Base-by-base conservation (phyloP, 2,329 filamentous ascomycete genomes). In the Ceratocystis cacaofunesta region DNA sequence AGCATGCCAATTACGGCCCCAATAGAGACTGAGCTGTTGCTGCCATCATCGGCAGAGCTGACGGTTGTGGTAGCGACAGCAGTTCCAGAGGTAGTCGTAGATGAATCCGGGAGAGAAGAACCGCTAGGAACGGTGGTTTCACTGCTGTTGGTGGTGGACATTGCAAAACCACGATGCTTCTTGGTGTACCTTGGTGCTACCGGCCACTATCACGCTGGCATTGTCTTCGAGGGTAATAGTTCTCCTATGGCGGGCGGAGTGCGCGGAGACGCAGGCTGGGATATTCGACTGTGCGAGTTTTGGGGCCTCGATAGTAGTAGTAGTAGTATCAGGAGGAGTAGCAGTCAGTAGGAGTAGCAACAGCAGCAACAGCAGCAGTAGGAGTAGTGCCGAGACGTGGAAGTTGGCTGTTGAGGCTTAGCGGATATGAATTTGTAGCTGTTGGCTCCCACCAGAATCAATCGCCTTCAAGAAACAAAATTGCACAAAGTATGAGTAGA, bases 1-100 rank as follows among this genome's bases (percentile, higher is more conserved):
- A 64, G 48, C 7, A 66, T 48, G 43, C 65, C 65, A 28, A 43
- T 32, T 15, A 66, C 28, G 17, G 62, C 65, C 17, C 65, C 65
- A 17, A 61, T 61, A 30, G 65, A 64, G 2, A 64, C 44, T 25
- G 61, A 52, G 44, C 28, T 62, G 61, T 19, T 32, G 6, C 22
- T 36, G 15, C 32, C 30, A 25, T 62, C 22, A 17, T 30, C 28
- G 50, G n/a, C 36, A 6, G 43, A 50, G 19, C 19, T 22, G 7
- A 25, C 48, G 1, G 36, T 46, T 5, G 61, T 61, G 15, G 65
- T 46, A 12, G 52, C 30, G 8, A 46, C 62, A n/a, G 44, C 57
- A 19, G 50, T 41, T 19, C 32, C 58, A 10, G 44, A 46, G 1
- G 58, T 30, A 17, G 64, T 62, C 2, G 58, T 30, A 6, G 46